Base-by-base conservation (phyloP, 768 basidiomycete genomes). In the Butyriboletus loyo region DNA sequence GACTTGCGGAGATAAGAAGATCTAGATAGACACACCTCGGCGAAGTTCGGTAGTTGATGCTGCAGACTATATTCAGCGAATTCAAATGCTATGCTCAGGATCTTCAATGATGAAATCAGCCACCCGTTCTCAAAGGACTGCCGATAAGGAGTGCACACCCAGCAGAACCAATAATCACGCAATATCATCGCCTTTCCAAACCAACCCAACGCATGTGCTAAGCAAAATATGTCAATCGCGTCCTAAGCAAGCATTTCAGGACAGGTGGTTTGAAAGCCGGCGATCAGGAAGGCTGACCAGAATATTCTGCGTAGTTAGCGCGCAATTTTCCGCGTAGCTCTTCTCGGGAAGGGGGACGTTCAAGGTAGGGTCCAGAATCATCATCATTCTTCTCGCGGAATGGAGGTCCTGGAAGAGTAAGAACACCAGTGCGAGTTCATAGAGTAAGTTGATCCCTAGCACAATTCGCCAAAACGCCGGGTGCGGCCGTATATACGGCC, bases 101-200 rank as follows among this genome's bases (percentile, higher is more conserved):
- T 92, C 90, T 92, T 61, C 31, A 36, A 36, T 27, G 47, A 50
- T 40, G 58, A 35, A 35, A 55, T 56, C 45, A 58, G 56, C 43
- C 44, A 30, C 32, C 35, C 37, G 35, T 30, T 50, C 31, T 14
- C 37, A 40, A 50, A 46, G 35, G 41, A 55, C 10, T 0, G 2
- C 22, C 28, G 43, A 47, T 38, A 36, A 52, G 46, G 41, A 39
- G 4, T 24, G 69, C 75, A 53, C 62, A 91, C 90, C 90, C 92
- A 93, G 63, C 92, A 93, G 64, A 92, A 93, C 91, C 91, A 93
- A 63, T 94, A 93, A 63, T 94, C 92, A 22, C 92, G 82, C 63
- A 94, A 69, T 59, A 94, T 86, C 78, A 93, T 80, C 4, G 92
- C 91, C 69, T 94, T 94, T 38, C 91, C 90, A 66, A 91, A 93